Conservation (phyloP, 169 alveolate species). For the Plasmodium chabaudi region DNA sequence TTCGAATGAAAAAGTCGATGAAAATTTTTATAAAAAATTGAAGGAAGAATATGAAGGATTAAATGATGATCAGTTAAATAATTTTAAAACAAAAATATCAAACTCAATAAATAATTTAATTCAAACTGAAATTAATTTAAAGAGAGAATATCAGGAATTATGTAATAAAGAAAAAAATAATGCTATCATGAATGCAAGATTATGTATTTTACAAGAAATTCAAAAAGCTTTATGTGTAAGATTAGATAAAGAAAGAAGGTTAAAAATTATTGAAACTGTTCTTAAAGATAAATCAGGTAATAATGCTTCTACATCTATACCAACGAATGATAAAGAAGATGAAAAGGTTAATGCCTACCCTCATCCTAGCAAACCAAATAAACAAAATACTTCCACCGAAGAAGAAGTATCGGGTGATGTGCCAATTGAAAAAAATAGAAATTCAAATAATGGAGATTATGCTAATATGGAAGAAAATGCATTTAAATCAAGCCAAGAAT, state of each 20-base stretch:
- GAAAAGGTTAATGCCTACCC: not conserved
- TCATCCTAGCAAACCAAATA: not conserved
- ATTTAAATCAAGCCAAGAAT: not conserved
- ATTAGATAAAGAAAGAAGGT: conserved; percentile 65
- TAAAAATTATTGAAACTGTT: conserved; percentile 55
- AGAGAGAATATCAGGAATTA: conserved; percentile 71
- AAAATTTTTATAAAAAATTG: conserved; percentile 70
- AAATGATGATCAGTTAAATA: conserved; percentile 32
- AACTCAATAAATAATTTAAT: conserved; percentile 68
- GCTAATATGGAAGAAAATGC: not conserved
- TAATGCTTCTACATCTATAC: too few relatives aligned
- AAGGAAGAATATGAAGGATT: conserved; percentile 65
- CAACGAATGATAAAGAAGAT: not conserved
- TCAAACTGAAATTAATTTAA: conserved; percentile 48
- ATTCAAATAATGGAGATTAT: not conserved
- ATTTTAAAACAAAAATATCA: conserved; percentile 50
- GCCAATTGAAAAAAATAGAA: not conserved
- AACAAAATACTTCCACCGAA: not conserved
- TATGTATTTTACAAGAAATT: conserved; percentile 68
- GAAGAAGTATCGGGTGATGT: not conserved
- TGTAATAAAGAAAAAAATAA: conserved; percentile 64
- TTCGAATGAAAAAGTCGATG: conserved; percentile 59
- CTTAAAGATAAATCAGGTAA: conserved; percentile 12
- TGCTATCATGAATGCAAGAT: conserved; percentile 59
- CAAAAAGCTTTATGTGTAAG: conserved; percentile 65